A percentile compares a stretch with the other conserved stretches of the same genome.
These are phyloP conservation scores for Penicillium sp. DNA, from an alignment of 2,329 filamentous ascomycete genomes.

Conservation along the genomic window DNA sequence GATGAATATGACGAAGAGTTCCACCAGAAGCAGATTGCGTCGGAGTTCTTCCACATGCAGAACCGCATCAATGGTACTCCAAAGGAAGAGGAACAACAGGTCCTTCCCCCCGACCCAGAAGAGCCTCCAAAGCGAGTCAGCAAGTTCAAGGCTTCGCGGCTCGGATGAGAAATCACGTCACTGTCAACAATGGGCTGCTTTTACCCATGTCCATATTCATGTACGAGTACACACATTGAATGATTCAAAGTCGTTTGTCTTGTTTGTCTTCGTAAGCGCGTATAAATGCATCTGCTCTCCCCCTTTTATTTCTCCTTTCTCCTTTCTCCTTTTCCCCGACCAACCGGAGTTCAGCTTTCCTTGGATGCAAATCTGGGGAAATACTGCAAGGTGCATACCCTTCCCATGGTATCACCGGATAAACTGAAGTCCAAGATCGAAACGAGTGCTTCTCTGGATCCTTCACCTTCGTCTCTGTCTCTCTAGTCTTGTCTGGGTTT, in stretches of 20 bases:
- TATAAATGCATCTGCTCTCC: background rate
- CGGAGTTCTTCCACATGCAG: slow-evolving; percentile 79
- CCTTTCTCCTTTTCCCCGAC: slow-evolving; percentile 1
- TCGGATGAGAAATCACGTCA: slow-evolving; percentile 29
- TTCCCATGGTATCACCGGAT: slow-evolving; percentile 6
- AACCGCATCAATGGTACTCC: slow-evolving; percentile 82
- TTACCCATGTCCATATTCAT: no score
- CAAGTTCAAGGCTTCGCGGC: slow-evolving; percentile 51
- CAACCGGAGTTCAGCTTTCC: slow-evolving; percentile 2
- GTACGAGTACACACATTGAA: no score
- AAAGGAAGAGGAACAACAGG: slow-evolving; percentile 67
- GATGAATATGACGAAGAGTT: slow-evolving; percentile 73
- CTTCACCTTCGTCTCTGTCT: background rate
- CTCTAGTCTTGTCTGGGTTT: background rate
- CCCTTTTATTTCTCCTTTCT: background rate
- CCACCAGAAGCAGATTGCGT: slow-evolving; percentile 74
- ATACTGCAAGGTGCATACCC: slow-evolving; percentile 6
- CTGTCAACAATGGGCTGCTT: background rate
- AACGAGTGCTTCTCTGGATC: slow-evolving; percentile 12
- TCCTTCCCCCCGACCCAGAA: slow-evolving; percentile 68
- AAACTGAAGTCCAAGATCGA: slow-evolving; percentile 7
- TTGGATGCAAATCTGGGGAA: background rate
- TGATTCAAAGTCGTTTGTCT: background rate
- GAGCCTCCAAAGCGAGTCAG: slow-evolving; percentile 50
- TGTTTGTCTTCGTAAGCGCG: slow-evolving; percentile 1